phyloP scores from a whole-genome alignment of 1,284 basidiomycete species.

The Amylostereum areolatum region DNA sequence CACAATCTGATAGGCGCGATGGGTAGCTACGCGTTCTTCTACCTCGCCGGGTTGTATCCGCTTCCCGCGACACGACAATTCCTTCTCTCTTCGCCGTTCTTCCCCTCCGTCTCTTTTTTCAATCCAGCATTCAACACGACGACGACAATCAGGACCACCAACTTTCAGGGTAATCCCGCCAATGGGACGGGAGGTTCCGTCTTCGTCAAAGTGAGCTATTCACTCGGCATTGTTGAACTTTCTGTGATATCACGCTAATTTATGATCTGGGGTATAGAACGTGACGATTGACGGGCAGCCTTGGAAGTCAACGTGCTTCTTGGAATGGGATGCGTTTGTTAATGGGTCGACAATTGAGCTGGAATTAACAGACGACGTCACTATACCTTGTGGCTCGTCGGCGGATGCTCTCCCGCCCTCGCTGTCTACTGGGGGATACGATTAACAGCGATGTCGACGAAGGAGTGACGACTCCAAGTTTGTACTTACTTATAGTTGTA shows the following conservation, averaged over 20 bases:
- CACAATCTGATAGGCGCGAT: conserved; percentile 44
- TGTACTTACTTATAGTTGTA: too few species aligned
- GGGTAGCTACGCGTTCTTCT: conserved; percentile 62
- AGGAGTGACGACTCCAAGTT: too few species aligned
- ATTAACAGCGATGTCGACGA: not conserved
- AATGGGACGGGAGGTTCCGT: conserved; percentile 46
- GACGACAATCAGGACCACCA: conserved; percentile 45
- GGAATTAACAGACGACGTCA: conserved; percentile 46
- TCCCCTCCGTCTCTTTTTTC: conserved; percentile 51
- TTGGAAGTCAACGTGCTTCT: conserved; percentile 55
- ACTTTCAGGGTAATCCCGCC: conserved; percentile 46
- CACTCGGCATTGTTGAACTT: not conserved
- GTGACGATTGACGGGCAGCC: conserved; percentile 48
- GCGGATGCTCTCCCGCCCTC: conserved; percentile 47
- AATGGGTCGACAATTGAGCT: conserved; percentile 41
- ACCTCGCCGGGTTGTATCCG: conserved; percentile 55
- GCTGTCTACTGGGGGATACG: conserved; percentile 50
- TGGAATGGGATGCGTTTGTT: conserved; percentile 57
- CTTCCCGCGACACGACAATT: conserved; percentile 54
- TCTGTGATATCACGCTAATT: conserved; percentile 1
- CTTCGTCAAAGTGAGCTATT: conserved; percentile 45
- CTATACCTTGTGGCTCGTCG: conserved; percentile 41
- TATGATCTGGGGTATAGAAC: conserved; percentile 27
- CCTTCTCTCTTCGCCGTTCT: conserved; percentile 57
- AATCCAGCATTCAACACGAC: conserved; percentile 53